Conservation (phyloP, 352 stramenopile genomes). For the Pythium brachiatum region DNA sequence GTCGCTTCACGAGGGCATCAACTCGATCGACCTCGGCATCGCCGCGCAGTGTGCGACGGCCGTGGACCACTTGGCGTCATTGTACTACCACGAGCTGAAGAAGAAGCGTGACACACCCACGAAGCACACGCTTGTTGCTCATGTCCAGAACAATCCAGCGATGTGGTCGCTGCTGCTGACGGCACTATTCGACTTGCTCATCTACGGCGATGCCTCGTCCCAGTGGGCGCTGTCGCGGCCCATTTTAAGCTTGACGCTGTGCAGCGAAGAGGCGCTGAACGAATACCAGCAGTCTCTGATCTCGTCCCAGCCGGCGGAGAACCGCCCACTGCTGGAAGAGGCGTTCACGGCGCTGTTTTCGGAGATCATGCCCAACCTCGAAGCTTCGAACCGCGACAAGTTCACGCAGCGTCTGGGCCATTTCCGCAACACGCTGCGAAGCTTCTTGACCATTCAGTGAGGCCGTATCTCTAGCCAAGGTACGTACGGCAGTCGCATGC, state of each 20-base stretch:
- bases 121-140: constrained; percentile 90
- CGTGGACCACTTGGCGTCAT: constrained; percentile 91
- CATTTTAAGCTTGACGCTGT: constrained; percentile 97
- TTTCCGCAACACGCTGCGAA: constrained; percentile 93
- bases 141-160: constrained; percentile 91
- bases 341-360: constrained; percentile 95
- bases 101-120: constrained; percentile 95
- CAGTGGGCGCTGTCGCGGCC: constrained; percentile 98
- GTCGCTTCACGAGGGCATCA: constrained; percentile 88
- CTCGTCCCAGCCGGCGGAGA: constrained; percentile 91
- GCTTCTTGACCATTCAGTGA: constrained; percentile 92
- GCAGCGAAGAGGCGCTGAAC: constrained; percentile 90
- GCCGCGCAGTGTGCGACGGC: constrained; percentile 94
- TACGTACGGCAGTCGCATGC: constrained; percentile 5
- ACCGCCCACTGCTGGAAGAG: constrained; percentile 93
- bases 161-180: constrained; percentile 87
- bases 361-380: constrained; percentile 95
- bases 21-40: constrained; percentile 90
- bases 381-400: constrained; percentile 96
- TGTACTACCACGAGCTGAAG: constrained; percentile 97
- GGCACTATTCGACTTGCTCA: constrained; percentile 96
- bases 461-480: neutral
- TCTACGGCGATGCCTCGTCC: constrained; percentile 96
- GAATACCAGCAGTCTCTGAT: constrained; percentile 96
- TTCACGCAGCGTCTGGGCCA: constrained; percentile 97